Conservation (phyloP, 2,329 filamentous ascomycete genomes). For the Drechslera avenae region DNA sequence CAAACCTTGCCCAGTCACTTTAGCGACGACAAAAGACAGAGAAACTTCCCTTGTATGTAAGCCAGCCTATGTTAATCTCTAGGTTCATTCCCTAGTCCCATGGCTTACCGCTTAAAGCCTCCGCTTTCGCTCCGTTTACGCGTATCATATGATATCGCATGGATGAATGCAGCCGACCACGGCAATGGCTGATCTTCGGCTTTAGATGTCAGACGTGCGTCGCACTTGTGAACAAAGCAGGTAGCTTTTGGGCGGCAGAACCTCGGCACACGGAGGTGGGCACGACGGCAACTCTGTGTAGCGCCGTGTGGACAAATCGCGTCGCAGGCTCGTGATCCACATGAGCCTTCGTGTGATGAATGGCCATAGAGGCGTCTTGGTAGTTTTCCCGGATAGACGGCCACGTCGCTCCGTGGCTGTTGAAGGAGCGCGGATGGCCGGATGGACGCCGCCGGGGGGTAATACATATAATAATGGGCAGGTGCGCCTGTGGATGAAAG, state of each 20-base stretch:
- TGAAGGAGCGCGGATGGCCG: background rate
- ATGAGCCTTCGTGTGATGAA: slow-evolving; percentile 15
- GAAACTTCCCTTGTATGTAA: too few relatives aligned
- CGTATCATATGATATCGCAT: too few relatives aligned
- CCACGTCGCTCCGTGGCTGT: slow-evolving; percentile 14
- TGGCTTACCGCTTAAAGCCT: too few relatives aligned
- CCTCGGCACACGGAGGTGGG: slow-evolving; percentile 17
- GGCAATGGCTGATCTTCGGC: slow-evolving; percentile 15
- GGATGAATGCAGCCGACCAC: background rate
- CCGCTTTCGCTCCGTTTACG: too few relatives aligned
- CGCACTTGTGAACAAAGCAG: slow-evolving; percentile 9
- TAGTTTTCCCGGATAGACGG: slow-evolving; percentile 22
- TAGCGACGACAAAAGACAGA: too few relatives aligned
- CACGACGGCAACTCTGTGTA: slow-evolving; percentile 1
- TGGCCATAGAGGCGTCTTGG: background rate
- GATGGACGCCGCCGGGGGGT: background rate
- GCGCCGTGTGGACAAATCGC: slow-evolving; percentile 14
- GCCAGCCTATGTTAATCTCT: too few relatives aligned
- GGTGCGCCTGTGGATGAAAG: background rate
- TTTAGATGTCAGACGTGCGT: slow-evolving; percentile 6
- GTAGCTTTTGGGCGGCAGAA: slow-evolving; percentile 20
- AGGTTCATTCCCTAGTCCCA: too few relatives aligned
- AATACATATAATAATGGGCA: slow-evolving; percentile 7
- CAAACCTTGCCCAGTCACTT: too few relatives aligned
- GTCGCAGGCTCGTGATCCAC: slow-evolving; percentile 11